Evolutionary conservation across 306 rosid species (phyloP), one percentile per base, ranked within the genome.

Genomic region (Cicer yamashitae): DNA sequence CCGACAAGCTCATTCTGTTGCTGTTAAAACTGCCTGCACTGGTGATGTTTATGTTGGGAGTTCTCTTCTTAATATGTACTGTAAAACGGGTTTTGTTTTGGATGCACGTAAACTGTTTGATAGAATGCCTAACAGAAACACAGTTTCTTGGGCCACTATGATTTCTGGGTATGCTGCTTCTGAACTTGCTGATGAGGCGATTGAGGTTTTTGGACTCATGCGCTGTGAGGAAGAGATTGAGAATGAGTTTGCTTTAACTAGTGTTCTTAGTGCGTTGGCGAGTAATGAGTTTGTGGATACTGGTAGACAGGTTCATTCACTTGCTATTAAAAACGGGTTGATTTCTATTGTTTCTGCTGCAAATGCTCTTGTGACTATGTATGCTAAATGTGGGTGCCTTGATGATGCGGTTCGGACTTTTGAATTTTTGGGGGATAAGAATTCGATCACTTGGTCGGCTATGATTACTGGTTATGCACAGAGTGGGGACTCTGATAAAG

Each of bases 401-500:
- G 96, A 89, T 70, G 88, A 89, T 78, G 97, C 97, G 2, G 81
- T 91, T 37, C 65, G 40, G 63, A 89, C 89, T 71, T 93, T 93
- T 70, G 74, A 87, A 22, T 20, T 79, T 50, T 84, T 80, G 0
- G 88, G 92, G 54, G 82, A 84, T 72, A 91, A 82, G 83, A 91
- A 89, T 86, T 83, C 97, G 0, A 88, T 93, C 63, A 93, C 97
- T 2, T 93, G 96, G 97, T 93, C 97, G 0, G 98, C 97, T 4
- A 91, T 93, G 89, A 83, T 93, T 25, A 89, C 91, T 37, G 91
- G 97, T 48, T 89, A 79, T 86, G 91, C 96, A 0, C 96, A 89
- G 57, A 82, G 92, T 67, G 98, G 97, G 83, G 90, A 89, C 73
- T 84, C 86, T 14, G 67, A 22, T 13, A 78, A 89, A 81, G 91